These are phyloP conservation scores for Eucalyptus urophylla DNA, from an alignment of 345 rosid genomes.

Conservation along the genomic window DNA sequence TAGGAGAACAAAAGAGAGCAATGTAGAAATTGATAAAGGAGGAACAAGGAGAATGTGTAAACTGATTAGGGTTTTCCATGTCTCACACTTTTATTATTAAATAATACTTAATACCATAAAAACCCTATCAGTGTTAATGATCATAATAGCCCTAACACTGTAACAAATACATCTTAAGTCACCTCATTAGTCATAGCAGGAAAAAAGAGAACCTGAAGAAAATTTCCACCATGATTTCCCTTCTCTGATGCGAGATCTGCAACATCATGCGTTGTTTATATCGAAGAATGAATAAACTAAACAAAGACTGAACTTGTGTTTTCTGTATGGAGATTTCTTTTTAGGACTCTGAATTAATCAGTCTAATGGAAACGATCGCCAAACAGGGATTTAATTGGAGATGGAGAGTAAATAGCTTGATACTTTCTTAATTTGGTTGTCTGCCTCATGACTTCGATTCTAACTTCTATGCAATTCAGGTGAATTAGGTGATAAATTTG, in stretches of 20 bases:
- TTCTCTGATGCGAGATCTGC: background rate
- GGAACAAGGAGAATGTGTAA: too few relatives aligned
- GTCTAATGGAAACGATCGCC: background rate
- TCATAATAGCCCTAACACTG: too few relatives aligned
- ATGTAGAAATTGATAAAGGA: too few relatives aligned
- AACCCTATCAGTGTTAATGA: too few relatives aligned
- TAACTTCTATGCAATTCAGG: constrained; percentile 4
- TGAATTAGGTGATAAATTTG: constrained; percentile 17
- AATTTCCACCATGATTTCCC: background rate
- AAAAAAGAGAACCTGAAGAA: background rate
- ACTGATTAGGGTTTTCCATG: too few relatives aligned
- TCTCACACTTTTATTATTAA: too few relatives aligned
- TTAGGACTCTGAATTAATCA: background rate
- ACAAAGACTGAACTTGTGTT: background rate
- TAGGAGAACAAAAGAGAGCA: too few relatives aligned
- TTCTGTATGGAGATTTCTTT: background rate
- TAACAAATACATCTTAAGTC: too few relatives aligned
- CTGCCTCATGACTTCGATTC: background rate
- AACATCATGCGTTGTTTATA: background rate
- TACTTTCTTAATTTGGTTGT: background rate
- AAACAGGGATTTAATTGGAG: background rate
- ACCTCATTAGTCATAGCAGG: background rate
- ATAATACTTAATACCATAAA: too few relatives aligned
- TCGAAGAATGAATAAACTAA: background rate
- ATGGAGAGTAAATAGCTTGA: background rate